phyloP scores from a whole-genome alignment of 306 rosid species.

The Alnus glutinosa region DNA sequence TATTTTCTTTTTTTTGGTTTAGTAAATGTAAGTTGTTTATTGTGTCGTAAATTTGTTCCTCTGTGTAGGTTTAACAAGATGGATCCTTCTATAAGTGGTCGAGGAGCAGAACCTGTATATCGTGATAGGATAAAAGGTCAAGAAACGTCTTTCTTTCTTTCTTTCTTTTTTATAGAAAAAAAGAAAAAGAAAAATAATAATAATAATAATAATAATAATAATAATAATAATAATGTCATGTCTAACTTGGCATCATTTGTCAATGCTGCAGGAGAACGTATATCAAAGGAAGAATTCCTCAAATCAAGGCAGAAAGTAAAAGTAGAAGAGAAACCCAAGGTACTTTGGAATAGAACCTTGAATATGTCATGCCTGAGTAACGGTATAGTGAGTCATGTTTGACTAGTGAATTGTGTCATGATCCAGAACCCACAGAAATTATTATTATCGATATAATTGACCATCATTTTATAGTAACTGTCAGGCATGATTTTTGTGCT shows the following conservation, averaged over 20 bases:
- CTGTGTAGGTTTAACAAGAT: slow-evolving; percentile 68
- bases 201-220: no score
- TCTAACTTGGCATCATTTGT: background rate
- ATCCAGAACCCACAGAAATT: background rate
- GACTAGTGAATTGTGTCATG: background rate
- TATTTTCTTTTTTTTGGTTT: background rate
- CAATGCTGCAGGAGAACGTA: slow-evolving; percentile 56
- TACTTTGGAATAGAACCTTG: slow-evolving; percentile 28
- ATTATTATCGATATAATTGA: background rate
- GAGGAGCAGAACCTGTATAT: slow-evolving; percentile 67
- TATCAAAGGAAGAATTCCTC: slow-evolving; percentile 68
- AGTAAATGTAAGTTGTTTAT: background rate
- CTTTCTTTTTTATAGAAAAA: no score
- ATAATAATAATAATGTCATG: no score
- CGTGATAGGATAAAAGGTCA: slow-evolving; percentile 83
- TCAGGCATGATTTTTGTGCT: background rate
- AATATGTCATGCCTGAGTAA: background rate
- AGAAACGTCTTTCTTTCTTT: slow-evolving; percentile 15
- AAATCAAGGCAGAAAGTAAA: slow-evolving; percentile 72
- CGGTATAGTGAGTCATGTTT: background rate
- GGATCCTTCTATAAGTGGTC: slow-evolving; percentile 75
- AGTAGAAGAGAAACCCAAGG: slow-evolving; percentile 87
- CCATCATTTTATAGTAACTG: background rate
- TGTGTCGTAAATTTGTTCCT: background rate
- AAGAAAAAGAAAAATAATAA: no score